Percentiles rank a stretch among this genome's conserved stretches.
Conservation (phyloP, 305 asterid species). For the Plantago lanceolata region DNA sequence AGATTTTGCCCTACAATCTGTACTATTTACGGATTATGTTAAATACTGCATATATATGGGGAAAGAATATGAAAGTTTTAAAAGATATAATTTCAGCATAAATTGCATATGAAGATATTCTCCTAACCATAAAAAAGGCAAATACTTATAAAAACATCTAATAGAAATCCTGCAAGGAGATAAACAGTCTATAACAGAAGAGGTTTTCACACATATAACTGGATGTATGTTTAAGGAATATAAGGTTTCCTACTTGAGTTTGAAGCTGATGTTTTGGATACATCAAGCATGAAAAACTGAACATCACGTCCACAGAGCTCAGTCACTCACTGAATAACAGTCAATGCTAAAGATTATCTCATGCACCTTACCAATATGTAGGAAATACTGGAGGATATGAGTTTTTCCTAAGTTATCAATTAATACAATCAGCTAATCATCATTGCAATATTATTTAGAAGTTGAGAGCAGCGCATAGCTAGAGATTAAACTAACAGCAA, state of each 20-base stretch:
- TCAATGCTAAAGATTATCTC: not conserved
- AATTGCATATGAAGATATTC: slow-evolving; percentile 7
- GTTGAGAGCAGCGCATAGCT: not conserved
- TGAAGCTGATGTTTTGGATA: not conserved
- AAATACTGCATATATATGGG: no score
- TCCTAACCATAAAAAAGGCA: not conserved
- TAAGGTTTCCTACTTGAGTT: not conserved
- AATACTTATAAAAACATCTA: slow-evolving; percentile 2
- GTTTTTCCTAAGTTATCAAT: not conserved
- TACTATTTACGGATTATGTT: slow-evolving; percentile 31
- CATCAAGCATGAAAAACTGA: slow-evolving; percentile 3
- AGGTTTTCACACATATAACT: not conserved
- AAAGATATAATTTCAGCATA: slow-evolving; percentile 18
- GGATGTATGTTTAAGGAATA: not conserved
- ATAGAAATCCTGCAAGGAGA: not conserved
- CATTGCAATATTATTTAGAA: not conserved
- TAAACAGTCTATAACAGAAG: not conserved
- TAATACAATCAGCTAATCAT: not conserved
- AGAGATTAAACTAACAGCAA: not conserved
- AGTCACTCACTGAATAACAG: not conserved
- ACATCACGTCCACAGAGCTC: not conserved
- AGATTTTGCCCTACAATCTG: slow-evolving; percentile 70
- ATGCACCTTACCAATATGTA: not conserved
- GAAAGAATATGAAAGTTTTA: no score
- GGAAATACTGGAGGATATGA: not conserved